Evolutionary conservation across 2,329 filamentous ascomycete genomes (phyloP).

Genomic region (Epichloe aotearoae): DNA sequence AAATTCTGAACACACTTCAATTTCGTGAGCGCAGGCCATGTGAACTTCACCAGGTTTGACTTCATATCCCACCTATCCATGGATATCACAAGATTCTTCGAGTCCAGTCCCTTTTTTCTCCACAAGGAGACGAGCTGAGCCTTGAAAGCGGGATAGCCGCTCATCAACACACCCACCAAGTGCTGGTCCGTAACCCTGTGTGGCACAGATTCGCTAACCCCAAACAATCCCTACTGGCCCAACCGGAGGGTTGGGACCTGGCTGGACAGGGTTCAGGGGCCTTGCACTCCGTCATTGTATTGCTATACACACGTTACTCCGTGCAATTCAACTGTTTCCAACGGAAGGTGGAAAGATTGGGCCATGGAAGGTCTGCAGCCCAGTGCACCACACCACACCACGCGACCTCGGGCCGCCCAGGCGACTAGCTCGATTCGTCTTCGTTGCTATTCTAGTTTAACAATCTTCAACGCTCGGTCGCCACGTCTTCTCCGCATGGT

Average conservation of each 20-base stretch:
- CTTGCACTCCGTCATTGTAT: not conserved
- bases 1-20: too few species aligned
- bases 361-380: too few species aligned
- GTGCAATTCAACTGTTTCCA: too few species aligned
- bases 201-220: not conserved
- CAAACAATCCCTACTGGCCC: not conserved
- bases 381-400: too few species aligned
- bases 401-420: not conserved
- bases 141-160: not conserved
- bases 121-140: not conserved
- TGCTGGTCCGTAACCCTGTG: not conserved
- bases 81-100: not conserved
- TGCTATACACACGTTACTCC: not conserved
- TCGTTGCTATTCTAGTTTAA: not conserved
- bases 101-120: not conserved
- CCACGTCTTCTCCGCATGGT: not conserved
- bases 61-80: not conserved
- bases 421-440: not conserved
- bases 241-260: not conserved
- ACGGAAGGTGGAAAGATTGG: too few species aligned
- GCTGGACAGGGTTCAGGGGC: slow-evolving; percentile 1
- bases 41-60: too few species aligned
- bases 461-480: not conserved
- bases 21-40: too few species aligned
- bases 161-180: not conserved